phyloP scores from a whole-genome alignment of 129 eudicot species.

The Pulicaria dysenterica region DNA sequence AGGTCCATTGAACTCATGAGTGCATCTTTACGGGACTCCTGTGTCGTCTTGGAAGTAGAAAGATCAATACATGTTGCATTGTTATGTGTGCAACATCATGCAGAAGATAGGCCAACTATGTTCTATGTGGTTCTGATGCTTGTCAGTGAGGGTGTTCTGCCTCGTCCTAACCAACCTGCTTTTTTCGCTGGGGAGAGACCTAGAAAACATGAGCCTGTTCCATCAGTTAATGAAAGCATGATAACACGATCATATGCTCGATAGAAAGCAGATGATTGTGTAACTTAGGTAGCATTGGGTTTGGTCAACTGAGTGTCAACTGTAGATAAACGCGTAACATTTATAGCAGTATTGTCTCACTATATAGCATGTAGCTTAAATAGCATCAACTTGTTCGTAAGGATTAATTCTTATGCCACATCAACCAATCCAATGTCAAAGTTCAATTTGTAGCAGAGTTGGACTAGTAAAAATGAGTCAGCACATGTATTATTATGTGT shows the following conservation, averaged over 20 bases:
- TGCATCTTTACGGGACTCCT: neutral
- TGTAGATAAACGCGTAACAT: no score
- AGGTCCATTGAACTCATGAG: neutral
- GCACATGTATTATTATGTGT: no score
- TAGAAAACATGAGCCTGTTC: neutral
- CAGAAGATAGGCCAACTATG: conserved; percentile 35
- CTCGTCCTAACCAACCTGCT: neutral
- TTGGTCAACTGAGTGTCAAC: no score
- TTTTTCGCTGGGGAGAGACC: neutral
- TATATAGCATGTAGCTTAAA: no score
- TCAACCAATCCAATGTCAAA: no score
- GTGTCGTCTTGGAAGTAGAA: conserved; percentile 3
- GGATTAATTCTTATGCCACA: no score
- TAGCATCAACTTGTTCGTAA: no score
- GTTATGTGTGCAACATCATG: conserved; percentile 25
- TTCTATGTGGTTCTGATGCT: conserved; percentile 20
- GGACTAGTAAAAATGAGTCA: no score
- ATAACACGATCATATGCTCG: conserved; percentile 3
- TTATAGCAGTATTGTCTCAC: no score
- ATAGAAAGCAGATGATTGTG: neutral
- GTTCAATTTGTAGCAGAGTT: no score
- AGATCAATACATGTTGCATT: conserved; percentile 20
- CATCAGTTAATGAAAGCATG: neutral
- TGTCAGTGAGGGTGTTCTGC: neutral
- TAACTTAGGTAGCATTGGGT: no score